A percentile compares a stretch with the other conserved stretches of the same genome.
These are phyloP conservation scores for Nannochloris sp. DNA, from an alignment of 139 green algal genomes.

Conservation along the genomic window DNA sequence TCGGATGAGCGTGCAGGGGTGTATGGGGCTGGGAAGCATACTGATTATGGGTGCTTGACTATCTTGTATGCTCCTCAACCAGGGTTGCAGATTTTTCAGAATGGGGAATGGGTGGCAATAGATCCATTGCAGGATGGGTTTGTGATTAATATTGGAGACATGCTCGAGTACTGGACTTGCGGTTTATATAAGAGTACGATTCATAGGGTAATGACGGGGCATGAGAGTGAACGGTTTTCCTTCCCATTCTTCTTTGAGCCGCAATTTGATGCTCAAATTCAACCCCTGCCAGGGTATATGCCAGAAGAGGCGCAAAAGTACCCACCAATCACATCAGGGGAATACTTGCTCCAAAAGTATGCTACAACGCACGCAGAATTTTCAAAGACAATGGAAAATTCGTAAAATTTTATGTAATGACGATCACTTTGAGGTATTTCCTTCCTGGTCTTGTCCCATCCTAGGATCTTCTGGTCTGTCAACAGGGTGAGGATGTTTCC, in stretches of 20 bases:
- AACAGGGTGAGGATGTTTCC: too few species aligned
- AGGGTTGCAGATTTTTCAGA: conserved; percentile 15
- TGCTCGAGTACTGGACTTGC: conserved; percentile 68
- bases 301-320: background rate
- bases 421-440: too few species aligned
- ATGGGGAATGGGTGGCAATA: conserved; percentile 62
- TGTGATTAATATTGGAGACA: conserved; percentile 89
- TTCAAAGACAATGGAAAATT: conserved; percentile 2
- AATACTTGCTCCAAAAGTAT: conserved; percentile 20
- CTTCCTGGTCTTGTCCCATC: too few species aligned
- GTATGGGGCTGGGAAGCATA: conserved; percentile 66
- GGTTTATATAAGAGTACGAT: conserved; percentile 66
- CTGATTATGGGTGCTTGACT: conserved; percentile 91
- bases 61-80: conserved; percentile 71
- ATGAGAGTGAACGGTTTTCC: conserved; percentile 57
- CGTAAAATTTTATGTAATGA: too few species aligned
- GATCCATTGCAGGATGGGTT: conserved; percentile 41
- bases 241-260: conserved; percentile 81
- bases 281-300: background rate
- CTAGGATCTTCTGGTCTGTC: too few species aligned
- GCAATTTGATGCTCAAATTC: conserved; percentile 20
- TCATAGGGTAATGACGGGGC: conserved; percentile 69
- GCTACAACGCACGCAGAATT: conserved; percentile 17
- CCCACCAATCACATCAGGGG: conserved; percentile 6
- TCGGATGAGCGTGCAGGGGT: conserved; percentile 8